Conservation (phyloP, 345 rosid genomes). For the Trapa bicornis region DNA sequence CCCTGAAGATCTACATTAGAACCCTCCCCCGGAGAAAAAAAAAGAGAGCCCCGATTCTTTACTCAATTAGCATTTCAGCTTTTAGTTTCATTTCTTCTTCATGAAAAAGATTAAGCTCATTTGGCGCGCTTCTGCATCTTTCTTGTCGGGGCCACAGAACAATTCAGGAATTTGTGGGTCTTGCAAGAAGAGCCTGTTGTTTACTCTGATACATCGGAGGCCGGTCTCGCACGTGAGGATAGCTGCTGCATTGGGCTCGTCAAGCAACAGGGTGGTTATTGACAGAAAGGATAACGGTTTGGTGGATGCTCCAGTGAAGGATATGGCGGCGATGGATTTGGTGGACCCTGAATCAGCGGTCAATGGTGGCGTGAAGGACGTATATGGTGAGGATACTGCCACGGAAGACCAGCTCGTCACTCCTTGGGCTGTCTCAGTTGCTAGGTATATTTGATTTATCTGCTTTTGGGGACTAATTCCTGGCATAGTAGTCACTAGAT, state of each 20-base stretch:
- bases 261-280: constrained; percentile 4
- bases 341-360: constrained; percentile 3
- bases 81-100: neutral
- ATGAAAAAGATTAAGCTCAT: neutral
- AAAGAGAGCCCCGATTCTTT: neutral
- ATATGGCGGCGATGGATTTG: constrained; percentile 5
- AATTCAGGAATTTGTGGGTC: constrained; percentile 13
- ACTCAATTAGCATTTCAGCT: neutral
- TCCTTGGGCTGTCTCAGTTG: constrained; percentile 40
- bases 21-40: neutral
- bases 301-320: constrained; percentile 8
- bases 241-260: constrained; percentile 5
- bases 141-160: constrained; percentile 8
- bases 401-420: constrained; percentile 25
- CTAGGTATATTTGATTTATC: constrained; percentile 18
- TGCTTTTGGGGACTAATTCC: neutral
- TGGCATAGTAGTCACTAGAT: neutral
- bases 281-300: neutral
- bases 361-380: constrained; percentile 20
- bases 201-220: constrained; percentile 2
- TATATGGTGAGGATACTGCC: constrained; percentile 21
- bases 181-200: constrained; percentile 5
- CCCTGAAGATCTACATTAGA: neutral
- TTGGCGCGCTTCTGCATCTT: neutral
- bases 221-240: constrained; percentile 1